Evolutionary conservation across 305 asterid species (phyloP), one percentile per base, ranked within the genome.

Genomic region (Solanum hybrid): DNA sequence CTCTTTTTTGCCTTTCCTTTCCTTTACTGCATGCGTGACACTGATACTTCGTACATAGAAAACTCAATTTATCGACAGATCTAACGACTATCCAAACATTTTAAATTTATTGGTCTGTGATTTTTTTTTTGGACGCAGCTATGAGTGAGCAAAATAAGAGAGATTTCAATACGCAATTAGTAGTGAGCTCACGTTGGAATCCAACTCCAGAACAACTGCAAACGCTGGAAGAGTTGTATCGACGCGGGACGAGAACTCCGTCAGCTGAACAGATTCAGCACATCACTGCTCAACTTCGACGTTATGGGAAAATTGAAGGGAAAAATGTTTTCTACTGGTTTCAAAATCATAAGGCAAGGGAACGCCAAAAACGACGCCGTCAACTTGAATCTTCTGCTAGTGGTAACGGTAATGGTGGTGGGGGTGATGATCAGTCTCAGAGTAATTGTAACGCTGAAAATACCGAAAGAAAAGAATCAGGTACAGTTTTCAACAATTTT

Each of bases 271-370:
- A 97, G 92, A 97, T 97, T 92, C 99, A 97, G 90, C 99, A 95
- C 83, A 97, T 96, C 78, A 96, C 99, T 0, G 91, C 98, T 0
- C 98, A 97, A 91, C 98, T 97, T 73, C 90, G 98, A 2, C 92
- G 96, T 1, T 96, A 92, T 88, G 99, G 99, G 3, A 97, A 96
- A 93, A 97, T 97, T 41, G 99, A 97, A 93, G 99, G 99, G 68
- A 97, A 97, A 92, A 97, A 97, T 80, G 99, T 97, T 7, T 97
- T 97, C 65, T 97, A 97, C 92, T 97, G 99, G 99, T 97, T 97
- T 90, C 99, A 97, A 90, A 97, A 97, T 76, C 99, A 97, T 89
- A 97, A 97, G 92, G 99, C 99, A 0, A 94, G 99, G n/a, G 99
- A 97, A 84, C 93, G 99, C 70, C 99, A 96, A 33, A 96, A 96